These are phyloP conservation scores for Penicillium taxi DNA, from an alignment of 495 filamentous ascomycete species.

Conservation along the genomic window DNA sequence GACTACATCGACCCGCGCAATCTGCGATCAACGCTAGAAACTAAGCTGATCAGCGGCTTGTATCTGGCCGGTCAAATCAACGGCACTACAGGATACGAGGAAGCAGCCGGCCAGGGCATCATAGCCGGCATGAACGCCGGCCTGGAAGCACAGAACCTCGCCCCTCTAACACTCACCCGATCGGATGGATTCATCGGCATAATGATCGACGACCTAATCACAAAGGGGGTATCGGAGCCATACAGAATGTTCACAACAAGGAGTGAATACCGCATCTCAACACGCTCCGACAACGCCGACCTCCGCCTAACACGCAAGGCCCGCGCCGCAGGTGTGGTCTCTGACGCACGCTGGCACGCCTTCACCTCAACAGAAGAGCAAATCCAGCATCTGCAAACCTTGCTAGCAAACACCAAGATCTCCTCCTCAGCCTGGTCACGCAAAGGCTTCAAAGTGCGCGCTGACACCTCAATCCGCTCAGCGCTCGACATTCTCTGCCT, in stretches of 20 bases:
- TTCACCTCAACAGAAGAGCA: slow-evolving; percentile 55
- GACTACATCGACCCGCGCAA: slow-evolving; percentile 95
- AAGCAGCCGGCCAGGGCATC: slow-evolving; percentile 89
- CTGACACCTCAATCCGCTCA: slow-evolving; percentile 50
- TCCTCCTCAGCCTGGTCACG: slow-evolving; percentile 56
- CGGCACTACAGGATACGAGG: slow-evolving; percentile 96
- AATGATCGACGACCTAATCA: slow-evolving; percentile 98
- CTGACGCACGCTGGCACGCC: slow-evolving; percentile 65
- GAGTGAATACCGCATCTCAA: slow-evolving; percentile 88
- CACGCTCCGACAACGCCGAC: slow-evolving; percentile 91
- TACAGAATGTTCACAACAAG: slow-evolving; percentile 98
- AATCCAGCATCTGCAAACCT: slow-evolving; percentile 53
- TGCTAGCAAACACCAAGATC: slow-evolving; percentile 49
- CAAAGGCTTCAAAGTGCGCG: slow-evolving; percentile 58
- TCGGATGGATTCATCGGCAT: slow-evolving; percentile 94
- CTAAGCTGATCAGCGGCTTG: slow-evolving; percentile 81
- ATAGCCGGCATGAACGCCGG: slow-evolving; percentile 92
- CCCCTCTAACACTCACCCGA: slow-evolving; percentile 60
- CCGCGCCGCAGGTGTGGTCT: slow-evolving; percentile 66
- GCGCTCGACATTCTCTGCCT: slow-evolving; percentile 72
- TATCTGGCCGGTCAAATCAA: slow-evolving; percentile 97
- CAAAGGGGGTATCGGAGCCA: slow-evolving; percentile 92
- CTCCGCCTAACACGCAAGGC: slow-evolving; percentile 74
- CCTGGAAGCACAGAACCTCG: slow-evolving; percentile 57
- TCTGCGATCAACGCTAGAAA: slow-evolving; percentile 80